Evolutionary conservation across 208 protist genomes (phyloP), one percentile per base, ranked within the genome.

Genomic region (Leishmania tropica): DNA sequence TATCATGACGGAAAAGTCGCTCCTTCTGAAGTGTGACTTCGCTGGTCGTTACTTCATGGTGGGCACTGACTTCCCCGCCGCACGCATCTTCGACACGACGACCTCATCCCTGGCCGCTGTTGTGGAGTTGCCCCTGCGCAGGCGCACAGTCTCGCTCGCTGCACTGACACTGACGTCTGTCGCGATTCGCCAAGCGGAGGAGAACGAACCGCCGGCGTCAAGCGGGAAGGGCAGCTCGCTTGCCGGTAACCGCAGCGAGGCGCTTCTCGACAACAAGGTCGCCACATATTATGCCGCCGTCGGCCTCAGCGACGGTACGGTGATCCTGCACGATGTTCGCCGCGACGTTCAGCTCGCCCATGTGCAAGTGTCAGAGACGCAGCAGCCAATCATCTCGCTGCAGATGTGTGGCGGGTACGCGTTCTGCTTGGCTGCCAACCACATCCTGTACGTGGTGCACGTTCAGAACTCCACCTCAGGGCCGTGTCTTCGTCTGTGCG

Each of bases 31-130:
- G 51, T 90, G 83, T 48, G 93, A 88, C 54, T 64, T 71, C 62
- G 82, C 80, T 7, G 88, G 83, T 45, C 83, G 70, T n/a, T 95
- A 95, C 80, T 91, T 94, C 80, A 89, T 95, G 10, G 73, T 92
- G 4, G 94, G 87, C 47, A 96, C 92, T 64, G 94, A 97, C 81
- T 94, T 92, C 84, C 93, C 94, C 13, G 89, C 78, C 64, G 93
- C 91, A 5, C 88, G 92, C 48, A 91, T 97, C n/a, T 95, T 97
- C 84, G 90, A 96, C 84, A 89, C 91, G 17, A 80, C 85, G 8
- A 89, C 88, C 40, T 90, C 88, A 0, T 37, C 75, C 19, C 86
- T 97, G 11, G 88, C 80, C 3, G 77, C 88, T 17, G 85, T 92
- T n/a, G 84, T 96, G 28, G 87, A 91, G 47, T 80, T 93, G n/a